Evolutionary conservation across 441 rosid species (phyloP), one percentile per base, ranked within the genome.

Genomic region (Croton laevigatus): DNA sequence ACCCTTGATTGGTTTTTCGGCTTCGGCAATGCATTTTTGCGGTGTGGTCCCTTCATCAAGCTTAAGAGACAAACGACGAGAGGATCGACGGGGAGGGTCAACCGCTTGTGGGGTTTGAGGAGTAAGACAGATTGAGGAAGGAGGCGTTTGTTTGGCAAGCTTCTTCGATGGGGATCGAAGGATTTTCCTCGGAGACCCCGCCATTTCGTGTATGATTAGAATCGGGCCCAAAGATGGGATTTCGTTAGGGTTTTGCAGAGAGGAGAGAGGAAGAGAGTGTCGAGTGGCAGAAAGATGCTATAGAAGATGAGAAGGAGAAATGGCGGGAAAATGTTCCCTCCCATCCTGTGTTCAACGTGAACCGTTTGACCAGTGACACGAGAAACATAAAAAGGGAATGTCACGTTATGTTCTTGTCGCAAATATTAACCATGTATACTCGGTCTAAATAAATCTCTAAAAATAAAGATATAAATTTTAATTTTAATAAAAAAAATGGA

Each of bases 261-360:
- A 55, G 38, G 61, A 16, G 61, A 59, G 32, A 38, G 66, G 16
- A 32, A 36, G 3, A 70, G 76, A 65, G 36, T 19, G 65, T 1
- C 9, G n/a, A 23, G 27, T 14, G 11, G 6, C 44, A 7, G 65
- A 42, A 14, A n/a, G 6, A 22, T 59, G 40, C 20, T 71, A 62
- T 49, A 73, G 44, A 37, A 4, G 42, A 6, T n/a, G 71, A 68
- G 74, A 71, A 59, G 53, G 12, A 62, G 65, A 75, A 52, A 62
- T 81, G 91, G 94, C 93, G 93, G 89, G 88, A 88, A n/a, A 85
- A 81, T 64, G 59, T 84, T 82, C 88, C 87, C 73, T 75, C 73
- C 79, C 49, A 8, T 59, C 64, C 42, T 57, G 19, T n/a, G 64
- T 49, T 59, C 61, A 49, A 34, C 52, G n/a, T 36, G 46, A 34